Evolutionary conservation across 1,284 basidiomycete species (phyloP).

Genomic region (Puccinia horiana): DNA sequence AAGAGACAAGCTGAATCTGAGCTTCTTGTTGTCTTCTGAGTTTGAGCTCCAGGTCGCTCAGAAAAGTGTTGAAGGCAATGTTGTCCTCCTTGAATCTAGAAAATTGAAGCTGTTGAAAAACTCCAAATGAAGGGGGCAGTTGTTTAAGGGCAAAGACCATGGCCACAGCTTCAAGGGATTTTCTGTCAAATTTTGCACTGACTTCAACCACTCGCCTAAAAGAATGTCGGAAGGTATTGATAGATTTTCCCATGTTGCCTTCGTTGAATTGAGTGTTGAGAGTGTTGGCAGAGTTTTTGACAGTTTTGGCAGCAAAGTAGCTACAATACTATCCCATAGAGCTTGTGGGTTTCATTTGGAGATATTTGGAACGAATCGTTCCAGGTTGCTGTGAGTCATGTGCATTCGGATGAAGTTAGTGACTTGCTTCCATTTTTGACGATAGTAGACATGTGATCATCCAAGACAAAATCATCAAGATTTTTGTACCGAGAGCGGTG

Average conservation of each 20-base stretch:
- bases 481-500: neutral
- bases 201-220: neutral
- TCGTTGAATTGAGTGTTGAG: neutral
- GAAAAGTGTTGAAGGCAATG: neutral
- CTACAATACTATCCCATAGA: neutral
- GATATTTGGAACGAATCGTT: neutral
- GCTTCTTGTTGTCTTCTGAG: neutral
- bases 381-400: neutral
- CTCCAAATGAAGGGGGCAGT: neutral
- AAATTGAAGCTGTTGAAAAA: neutral
- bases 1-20: too few species aligned
- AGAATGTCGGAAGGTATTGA: neutral
- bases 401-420: slow-evolving; percentile 8
- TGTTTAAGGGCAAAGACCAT: neutral
- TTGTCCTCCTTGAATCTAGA: neutral
- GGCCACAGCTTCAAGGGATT: neutral
- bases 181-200: neutral
- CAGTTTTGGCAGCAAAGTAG: neutral
- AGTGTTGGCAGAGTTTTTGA: neutral
- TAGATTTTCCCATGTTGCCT: neutral
- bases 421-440: neutral
- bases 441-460: neutral
- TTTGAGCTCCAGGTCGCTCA: neutral
- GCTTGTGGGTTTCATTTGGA: neutral
- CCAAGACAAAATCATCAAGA: too few species aligned